Percentiles rank a stretch among this genome's conserved stretches.
Evolutionary conservation across 2,329 filamentous ascomycete species (phyloP).

Genomic region (Parascedosporium putredinis): DNA sequence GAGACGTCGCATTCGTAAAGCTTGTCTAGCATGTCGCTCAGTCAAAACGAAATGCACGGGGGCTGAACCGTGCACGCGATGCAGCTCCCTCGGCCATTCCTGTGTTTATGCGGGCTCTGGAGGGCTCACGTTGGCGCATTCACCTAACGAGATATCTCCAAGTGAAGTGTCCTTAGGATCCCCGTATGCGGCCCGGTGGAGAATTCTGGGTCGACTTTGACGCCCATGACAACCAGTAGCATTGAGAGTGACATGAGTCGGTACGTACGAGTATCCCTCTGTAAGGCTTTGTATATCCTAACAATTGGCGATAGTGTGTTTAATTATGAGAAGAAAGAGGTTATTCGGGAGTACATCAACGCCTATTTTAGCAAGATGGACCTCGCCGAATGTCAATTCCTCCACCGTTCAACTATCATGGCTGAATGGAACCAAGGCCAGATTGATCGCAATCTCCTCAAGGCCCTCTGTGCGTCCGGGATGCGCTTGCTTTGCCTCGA

Average conservation of each 20-base stretch:
- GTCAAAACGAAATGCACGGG: constrained; percentile 26
- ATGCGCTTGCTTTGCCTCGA: not conserved
- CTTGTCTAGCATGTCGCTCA: constrained; percentile 23
- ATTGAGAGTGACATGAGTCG: not conserved
- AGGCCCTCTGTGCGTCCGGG: constrained; percentile 14
- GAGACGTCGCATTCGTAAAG: constrained; percentile 15
- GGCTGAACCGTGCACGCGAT: constrained; percentile 20
- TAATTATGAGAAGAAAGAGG: not conserved
- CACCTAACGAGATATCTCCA: not conserved
- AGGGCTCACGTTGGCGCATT: not conserved
- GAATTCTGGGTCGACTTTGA: not conserved
- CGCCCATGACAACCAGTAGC: not conserved
- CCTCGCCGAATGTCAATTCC: constrained; percentile 13
- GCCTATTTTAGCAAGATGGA: constrained; percentile 16
- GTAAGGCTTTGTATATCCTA: not conserved
- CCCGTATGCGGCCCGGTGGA: not conserved
- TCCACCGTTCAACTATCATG: constrained; percentile 15
- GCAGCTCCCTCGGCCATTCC: constrained; percentile 12
- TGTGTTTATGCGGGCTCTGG: constrained; percentile 8
- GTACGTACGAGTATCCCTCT: not conserved
- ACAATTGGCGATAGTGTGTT: not conserved
- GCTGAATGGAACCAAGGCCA: constrained; percentile 16
- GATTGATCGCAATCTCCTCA: constrained; percentile 14
- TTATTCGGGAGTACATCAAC: constrained; percentile 10
- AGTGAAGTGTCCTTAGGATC: not conserved